Evolutionary conservation across 257 asterid species (phyloP).

Genomic region (Solanum pimpinellifolium): DNA sequence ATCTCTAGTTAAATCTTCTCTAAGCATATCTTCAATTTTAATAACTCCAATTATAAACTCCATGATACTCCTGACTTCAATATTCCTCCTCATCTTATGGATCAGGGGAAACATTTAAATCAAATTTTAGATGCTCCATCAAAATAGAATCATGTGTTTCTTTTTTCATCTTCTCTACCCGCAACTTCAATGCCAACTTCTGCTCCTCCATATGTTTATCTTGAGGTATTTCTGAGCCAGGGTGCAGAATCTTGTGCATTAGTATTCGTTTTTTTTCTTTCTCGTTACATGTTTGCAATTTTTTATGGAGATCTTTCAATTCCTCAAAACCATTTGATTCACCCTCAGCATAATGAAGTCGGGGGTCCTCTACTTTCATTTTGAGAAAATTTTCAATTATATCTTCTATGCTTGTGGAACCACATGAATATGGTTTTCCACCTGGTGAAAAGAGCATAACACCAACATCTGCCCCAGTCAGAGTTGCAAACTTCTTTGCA

Average conservation of each 20-base stretch:
- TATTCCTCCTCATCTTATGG: background rate
- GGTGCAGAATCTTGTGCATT: background rate
- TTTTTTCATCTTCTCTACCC: background rate
- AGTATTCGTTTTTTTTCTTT: background rate
- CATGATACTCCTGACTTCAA: background rate
- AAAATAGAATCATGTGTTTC: background rate
- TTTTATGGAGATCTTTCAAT: background rate
- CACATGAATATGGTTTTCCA: background rate
- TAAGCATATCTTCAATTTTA: background rate
- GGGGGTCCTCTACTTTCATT: background rate
- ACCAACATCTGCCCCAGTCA: background rate
- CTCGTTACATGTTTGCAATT: background rate
- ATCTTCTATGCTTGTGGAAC: background rate
- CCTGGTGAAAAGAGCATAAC: background rate
- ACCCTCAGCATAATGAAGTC: background rate
- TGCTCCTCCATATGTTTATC: background rate
- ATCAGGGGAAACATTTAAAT: background rate
- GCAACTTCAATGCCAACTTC: background rate
- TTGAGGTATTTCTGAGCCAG: background rate
- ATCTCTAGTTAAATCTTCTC: background rate
- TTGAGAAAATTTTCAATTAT: background rate
- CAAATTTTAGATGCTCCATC: background rate
- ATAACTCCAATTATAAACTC: background rate
- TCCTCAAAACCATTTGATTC: background rate
- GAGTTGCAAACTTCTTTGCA: background rate